Base-by-base conservation (phyloP, 2,329 filamentous ascomycete genomes). In the Gaeumannomyces tritici region DNA sequence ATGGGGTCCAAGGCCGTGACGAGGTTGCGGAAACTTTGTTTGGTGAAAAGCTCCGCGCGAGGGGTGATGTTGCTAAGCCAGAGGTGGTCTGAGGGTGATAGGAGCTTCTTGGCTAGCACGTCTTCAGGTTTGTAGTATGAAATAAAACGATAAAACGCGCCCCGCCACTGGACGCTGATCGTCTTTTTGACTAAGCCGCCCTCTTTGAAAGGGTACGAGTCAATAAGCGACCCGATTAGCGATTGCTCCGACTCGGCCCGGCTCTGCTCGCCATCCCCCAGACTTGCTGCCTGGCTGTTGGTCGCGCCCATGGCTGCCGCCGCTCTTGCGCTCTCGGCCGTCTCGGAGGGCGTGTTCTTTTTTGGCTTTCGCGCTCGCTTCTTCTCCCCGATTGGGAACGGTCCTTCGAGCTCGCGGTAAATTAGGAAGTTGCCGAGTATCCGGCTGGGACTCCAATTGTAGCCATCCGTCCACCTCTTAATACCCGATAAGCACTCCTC, bases 391-490 rank as follows among this genome's bases (percentile, higher is more conserved):
- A 90, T 89, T 2, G 88, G 86, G 67, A 93, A 93, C 0, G 88
- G 86, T 69, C 88, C 86, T 66, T 89, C 84, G 57, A 96, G 81
- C 72, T 96, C 90, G 33, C 91, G 86, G 70, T 96, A 96, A 67
- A 96, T 84, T 56, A 96, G 81, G 68, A 91, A 96, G 71, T 95
- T 95, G 63, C 88, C 89, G 59, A 93, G 79, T 59, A 96, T 93
- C 21, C 89, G 87, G 73, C 88, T 96, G 0, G 93, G 93, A 68
- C 90, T 96, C 93, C 93, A 97, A 8, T 89, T 88, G 13, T 93
- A 85, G 18, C 93, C 92, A 68, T 97, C 93, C 0, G 92, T 96
- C 93, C 93, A 97, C 62, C 93, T 83, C 77, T 96, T 96, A 76
- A 96, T 96, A 7, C 91, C 91, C 0, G 92, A 96, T 0, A 90